Conservation (phyloP, 257 asterid species). For the Solanum chmielewskii region DNA sequence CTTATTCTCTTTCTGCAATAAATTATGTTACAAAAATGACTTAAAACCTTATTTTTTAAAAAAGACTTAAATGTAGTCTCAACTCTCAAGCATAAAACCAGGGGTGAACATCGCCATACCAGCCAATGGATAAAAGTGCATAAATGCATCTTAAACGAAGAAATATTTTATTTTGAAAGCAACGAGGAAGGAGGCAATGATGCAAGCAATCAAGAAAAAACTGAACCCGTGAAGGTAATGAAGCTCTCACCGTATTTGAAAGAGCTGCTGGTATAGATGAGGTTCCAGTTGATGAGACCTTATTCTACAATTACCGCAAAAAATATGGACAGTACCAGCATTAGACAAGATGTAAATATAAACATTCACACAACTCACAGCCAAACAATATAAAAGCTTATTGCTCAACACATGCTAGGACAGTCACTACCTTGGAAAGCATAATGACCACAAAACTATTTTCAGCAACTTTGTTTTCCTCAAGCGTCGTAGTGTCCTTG, state of each 20-base stretch:
- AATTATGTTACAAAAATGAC: background rate
- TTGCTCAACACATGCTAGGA: background rate
- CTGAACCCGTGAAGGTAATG: background rate
- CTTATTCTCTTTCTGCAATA: background rate
- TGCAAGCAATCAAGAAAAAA: background rate
- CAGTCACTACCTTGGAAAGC: slow-evolving; percentile 57
- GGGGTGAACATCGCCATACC: background rate
- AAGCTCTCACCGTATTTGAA: slow-evolving; percentile 40
- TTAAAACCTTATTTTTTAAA: background rate
- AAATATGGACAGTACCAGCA: background rate
- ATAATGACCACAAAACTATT: slow-evolving; percentile 69
- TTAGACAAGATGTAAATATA: background rate
- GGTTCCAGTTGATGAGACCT: slow-evolving; percentile 43
- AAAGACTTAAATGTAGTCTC: background rate
- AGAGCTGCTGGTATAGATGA: slow-evolving; percentile 43
- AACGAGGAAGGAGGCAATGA: background rate
- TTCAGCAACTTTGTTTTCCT: slow-evolving; percentile 73
- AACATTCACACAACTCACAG: background rate
- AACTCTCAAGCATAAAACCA: background rate
- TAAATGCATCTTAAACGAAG: background rate
- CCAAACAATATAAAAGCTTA: background rate
- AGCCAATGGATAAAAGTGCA: background rate
- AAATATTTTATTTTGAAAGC: background rate
- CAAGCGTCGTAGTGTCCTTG: slow-evolving; percentile 64
- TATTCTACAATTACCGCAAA: slow-evolving; percentile 32